Conservation (phyloP, 2,329 filamentous ascomycete species). For the Rhytidhysteron rufulum region DNA sequence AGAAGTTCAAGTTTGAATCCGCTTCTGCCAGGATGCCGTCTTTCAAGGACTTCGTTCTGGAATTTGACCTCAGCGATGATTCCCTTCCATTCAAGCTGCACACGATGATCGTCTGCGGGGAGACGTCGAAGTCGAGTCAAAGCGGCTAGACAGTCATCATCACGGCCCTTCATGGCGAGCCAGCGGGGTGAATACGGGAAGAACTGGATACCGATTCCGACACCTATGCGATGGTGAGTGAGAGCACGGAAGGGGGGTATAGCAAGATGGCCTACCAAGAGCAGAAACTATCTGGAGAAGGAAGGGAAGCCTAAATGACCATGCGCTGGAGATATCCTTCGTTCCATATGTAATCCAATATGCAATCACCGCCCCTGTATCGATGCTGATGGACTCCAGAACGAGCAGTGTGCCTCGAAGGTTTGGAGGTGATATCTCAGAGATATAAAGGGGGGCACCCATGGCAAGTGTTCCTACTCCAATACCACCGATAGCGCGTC, state of each 20-base stretch:
- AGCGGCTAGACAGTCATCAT: constrained; percentile 48
- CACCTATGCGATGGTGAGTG: too few relatives aligned
- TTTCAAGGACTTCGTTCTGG: constrained; percentile 43
- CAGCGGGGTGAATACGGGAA: constrained; percentile 56
- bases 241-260: too few relatives aligned
- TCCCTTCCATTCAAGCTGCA: constrained; percentile 51
- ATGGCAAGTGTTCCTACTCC: constrained; percentile 44
- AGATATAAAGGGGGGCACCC: constrained; percentile 52
- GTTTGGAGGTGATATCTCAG: constrained; percentile 49
- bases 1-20: constrained; percentile 43
- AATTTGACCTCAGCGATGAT: constrained; percentile 54
- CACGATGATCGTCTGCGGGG: constrained; percentile 45
- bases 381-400: constrained; percentile 46
- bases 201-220: constrained; percentile 41
- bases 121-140: constrained; percentile 49
- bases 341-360: constrained; percentile 56
- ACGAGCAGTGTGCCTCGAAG: constrained; percentile 49
- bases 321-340: constrained; percentile 38
- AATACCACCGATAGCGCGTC: constrained; percentile 48
- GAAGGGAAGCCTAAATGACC: constrained; percentile 47
- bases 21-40: constrained; percentile 35
- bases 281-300: constrained; percentile 44
- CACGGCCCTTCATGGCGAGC: constrained; percentile 45
- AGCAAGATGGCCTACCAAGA: too few relatives aligned
- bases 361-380: constrained; percentile 47